phyloP scores from a whole-genome alignment of 163 green algal species.

The Prototheca cutis region DNA sequence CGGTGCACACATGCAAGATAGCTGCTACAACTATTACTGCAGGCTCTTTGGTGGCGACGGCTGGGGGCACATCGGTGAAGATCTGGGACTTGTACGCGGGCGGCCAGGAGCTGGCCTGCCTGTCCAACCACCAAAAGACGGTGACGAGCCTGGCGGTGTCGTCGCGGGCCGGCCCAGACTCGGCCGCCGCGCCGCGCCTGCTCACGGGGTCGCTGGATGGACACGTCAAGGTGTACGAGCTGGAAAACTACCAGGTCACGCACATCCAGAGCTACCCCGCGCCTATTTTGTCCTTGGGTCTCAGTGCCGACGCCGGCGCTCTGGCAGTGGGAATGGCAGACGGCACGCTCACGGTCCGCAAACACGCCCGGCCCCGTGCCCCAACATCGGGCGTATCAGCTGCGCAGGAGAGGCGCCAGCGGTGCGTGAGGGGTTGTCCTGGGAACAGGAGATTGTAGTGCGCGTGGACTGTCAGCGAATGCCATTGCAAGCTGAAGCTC shows the following conservation, averaged over 20 bases:
- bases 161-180: constrained; percentile 35
- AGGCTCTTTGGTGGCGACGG: constrained; percentile 56
- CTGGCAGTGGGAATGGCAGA: constrained; percentile 82
- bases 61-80: constrained; percentile 65
- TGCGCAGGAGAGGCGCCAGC: too few relatives aligned
- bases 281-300: constrained; percentile 60
- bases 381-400: too few relatives aligned
- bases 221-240: constrained; percentile 87
- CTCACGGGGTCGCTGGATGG: constrained; percentile 86
- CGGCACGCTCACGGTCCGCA: constrained; percentile 65
- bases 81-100: constrained; percentile 79
- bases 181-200: constrained; percentile 54
- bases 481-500: too few relatives aligned
- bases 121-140: constrained; percentile 91
- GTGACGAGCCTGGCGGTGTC: constrained; percentile 63
- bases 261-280: constrained; percentile 66
- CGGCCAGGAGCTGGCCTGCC: constrained; percentile 46
- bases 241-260: constrained; percentile 72
- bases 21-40: too few relatives aligned
- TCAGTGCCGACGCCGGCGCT: constrained; percentile 52
- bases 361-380: constrained; percentile 29
- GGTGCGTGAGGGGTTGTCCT: too few relatives aligned
- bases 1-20: too few relatives aligned
- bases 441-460: too few relatives aligned
- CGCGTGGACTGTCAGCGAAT: too few relatives aligned